A percentile compares a stretch with the other conserved stretches of the same genome.
Evolutionary conservation across 768 basidiomycete genomes (phyloP).

Genomic region (Harrya chromipes): DNA sequence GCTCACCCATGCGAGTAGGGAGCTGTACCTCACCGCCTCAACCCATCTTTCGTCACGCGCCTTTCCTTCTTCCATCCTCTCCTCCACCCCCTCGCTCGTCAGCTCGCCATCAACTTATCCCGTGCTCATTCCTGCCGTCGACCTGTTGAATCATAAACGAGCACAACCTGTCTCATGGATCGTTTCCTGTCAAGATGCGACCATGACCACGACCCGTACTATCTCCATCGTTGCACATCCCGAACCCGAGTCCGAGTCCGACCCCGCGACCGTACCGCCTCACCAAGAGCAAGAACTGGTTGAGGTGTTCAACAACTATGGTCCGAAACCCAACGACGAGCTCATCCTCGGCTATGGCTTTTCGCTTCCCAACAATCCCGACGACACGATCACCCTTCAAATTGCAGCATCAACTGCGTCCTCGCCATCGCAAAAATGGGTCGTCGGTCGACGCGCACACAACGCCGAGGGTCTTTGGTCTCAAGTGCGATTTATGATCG

Average conservation of each 20-base stretch:
- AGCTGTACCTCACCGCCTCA: constrained; percentile 63
- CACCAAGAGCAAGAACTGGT: constrained; percentile 24
- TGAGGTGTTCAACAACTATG: constrained; percentile 84
- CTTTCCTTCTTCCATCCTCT: constrained; percentile 83
- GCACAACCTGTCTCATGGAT: constrained; percentile 83
- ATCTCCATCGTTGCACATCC: constrained; percentile 64
- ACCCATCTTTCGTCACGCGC: constrained; percentile 86
- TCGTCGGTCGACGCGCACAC: constrained; percentile 54
- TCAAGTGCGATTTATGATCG: constrained; percentile 40
- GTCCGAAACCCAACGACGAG: constrained; percentile 86
- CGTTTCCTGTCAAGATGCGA: constrained; percentile 39
- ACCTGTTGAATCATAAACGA: constrained; percentile 82
- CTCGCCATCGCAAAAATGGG: constrained; percentile 43
- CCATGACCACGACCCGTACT: constrained; percentile 4
- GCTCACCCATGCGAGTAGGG: constrained; percentile 44
- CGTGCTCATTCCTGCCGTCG: constrained; percentile 83
- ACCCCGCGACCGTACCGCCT: neutral
- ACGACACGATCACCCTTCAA: constrained; percentile 82
- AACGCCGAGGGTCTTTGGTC: constrained; percentile 62
- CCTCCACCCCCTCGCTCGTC: constrained; percentile 49
- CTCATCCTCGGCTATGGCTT: constrained; percentile 93
- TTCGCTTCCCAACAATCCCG: constrained; percentile 70
- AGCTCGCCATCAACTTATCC: constrained; percentile 57
- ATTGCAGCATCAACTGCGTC: constrained; percentile 49
- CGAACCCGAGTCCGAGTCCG: constrained; percentile 15